phyloP scores from a whole-genome alignment of 164 flowering plant species.

The Tinospora cordifolia region DNA sequence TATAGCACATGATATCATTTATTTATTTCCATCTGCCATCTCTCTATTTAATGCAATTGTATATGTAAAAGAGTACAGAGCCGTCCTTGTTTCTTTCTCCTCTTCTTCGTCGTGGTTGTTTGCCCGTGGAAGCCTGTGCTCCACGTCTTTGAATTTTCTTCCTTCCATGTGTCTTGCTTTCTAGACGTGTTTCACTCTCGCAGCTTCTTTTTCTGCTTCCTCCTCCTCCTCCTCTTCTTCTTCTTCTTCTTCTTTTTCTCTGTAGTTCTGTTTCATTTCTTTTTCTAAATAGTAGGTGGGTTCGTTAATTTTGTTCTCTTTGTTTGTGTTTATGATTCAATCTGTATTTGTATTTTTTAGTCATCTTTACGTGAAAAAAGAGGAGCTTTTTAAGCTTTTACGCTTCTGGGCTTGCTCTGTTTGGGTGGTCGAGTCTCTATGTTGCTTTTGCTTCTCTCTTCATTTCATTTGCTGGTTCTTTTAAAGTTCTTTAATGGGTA shows the following conservation, averaged over 20 bases:
- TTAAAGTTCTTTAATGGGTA: background rate
- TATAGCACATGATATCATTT: too few relatives aligned
- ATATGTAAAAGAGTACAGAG: background rate
- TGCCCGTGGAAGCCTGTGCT: background rate
- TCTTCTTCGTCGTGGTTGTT: too few relatives aligned
- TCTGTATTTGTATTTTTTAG: too few relatives aligned
- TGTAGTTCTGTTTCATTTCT: background rate
- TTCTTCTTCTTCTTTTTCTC: background rate
- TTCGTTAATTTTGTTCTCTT: background rate
- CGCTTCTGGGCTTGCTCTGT: background rate
- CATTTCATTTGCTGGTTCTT: background rate
- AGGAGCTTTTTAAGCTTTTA: too few relatives aligned
- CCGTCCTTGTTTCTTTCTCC: background rate
- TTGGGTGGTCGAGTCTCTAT: background rate
- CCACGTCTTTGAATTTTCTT: constrained; percentile 1
- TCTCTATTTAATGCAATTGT: background rate
- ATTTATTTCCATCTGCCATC: background rate
- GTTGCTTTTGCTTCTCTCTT: background rate
- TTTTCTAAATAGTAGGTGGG: background rate
- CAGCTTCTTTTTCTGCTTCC: too few relatives aligned
- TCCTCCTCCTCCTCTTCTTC: background rate
- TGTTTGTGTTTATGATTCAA: background rate
- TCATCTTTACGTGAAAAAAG: background rate
- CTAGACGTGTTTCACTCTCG: too few relatives aligned
- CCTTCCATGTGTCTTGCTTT: background rate